Percentiles rank a stretch among this genome's conserved stretches.
Conservation (phyloP, 768 basidiomycete genomes). For the Rhodotorula toruloides region DNA sequence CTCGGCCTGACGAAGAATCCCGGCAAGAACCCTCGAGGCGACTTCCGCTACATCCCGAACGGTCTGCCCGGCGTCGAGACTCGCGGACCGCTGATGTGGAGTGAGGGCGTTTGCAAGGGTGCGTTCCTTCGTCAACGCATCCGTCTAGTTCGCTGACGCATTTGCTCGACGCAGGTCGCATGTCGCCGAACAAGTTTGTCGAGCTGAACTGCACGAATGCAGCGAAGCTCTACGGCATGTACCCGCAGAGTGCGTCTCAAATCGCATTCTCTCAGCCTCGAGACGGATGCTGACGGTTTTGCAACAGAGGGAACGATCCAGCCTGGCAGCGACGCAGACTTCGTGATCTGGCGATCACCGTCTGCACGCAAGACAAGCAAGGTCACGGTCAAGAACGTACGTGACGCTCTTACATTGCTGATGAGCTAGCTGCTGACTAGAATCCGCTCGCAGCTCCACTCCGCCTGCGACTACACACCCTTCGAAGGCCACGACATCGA, state of each 20-base stretch:
- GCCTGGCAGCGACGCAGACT: slow-evolving; percentile 47
- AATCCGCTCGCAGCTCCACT: slow-evolving; percentile 12
- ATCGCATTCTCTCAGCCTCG: too few species aligned
- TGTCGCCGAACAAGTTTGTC: slow-evolving; percentile 46
- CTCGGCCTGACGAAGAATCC: slow-evolving; percentile 41
- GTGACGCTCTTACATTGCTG: too few species aligned
- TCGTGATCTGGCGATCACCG: slow-evolving; percentile 44
- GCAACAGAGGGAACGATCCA: slow-evolving; percentile 44
- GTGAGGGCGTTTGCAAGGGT: slow-evolving; percentile 45
- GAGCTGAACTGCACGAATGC: slow-evolving; percentile 47
- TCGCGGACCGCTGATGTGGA: slow-evolving; percentile 46
- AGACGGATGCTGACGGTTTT: not conserved
- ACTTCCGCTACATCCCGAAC: slow-evolving; percentile 47
- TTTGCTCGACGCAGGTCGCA: slow-evolving; percentile 31
- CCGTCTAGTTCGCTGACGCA: too few species aligned
- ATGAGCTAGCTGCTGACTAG: too few species aligned
- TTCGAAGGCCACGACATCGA: slow-evolving; percentile 46
- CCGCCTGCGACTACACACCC: slow-evolving; percentile 47
- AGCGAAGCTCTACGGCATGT: slow-evolving; percentile 47
- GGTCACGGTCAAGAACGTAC: slow-evolving; percentile 43
- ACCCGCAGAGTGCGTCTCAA: slow-evolving; percentile 35
- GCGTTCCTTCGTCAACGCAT: not conserved
- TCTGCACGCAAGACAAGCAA: slow-evolving; percentile 29
- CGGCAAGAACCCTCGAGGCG: slow-evolving; percentile 42
- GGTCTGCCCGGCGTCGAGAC: slow-evolving; percentile 48